Base-by-base conservation (phyloP, 2,329 filamentous ascomycete genomes). In the Septoria linicola region DNA sequence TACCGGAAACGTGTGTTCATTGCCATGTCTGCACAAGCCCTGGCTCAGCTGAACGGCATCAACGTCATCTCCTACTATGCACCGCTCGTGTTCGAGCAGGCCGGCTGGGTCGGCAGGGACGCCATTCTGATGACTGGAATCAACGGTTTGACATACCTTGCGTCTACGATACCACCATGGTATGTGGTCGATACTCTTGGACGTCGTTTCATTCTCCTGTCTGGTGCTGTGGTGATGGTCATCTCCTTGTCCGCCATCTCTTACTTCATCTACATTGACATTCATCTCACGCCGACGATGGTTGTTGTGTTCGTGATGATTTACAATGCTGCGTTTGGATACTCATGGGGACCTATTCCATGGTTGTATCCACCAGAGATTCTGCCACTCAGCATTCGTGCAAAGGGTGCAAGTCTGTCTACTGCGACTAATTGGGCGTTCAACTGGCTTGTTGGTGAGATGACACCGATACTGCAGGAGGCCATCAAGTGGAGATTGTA, bases 351-450 rank as follows among this genome's bases (percentile, higher is more conserved):
- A 14, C 93, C 93, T 1, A 95, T 99, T 55, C 93, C 93, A 7
- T 99, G 93, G 93, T 77, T 99, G 13, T 97, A 97, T 70, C 93
- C 93, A 11, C 93, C 93, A n/a, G 93, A 99, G 78, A 99, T 99
- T 73, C 78, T 99, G 36, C 93, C 93, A 3, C 78, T 99, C 54
- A 96, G 90, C 76, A 96, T 97, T 68, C 85, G 93, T 64, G 95
- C 92, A 54, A 97, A 97, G 77, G 93, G 93, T 55, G 92, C 93
- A 47, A 96, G 90, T 79, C 73, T 99, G 68, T 96, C 92, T 54
- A 97, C 93, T 1, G 93, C 93, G 14, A 85, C 91, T 25, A 99
- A 99, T 68, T 99, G 93, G 93, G 90, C 92, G 1, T 96, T 93
- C 73, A 99, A 99, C 73, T 99, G 90, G 88, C 77, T 97, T 20